phyloP scores from a whole-genome alignment of 495 filamentous ascomycete genomes.

The Podospora didyma region DNA sequence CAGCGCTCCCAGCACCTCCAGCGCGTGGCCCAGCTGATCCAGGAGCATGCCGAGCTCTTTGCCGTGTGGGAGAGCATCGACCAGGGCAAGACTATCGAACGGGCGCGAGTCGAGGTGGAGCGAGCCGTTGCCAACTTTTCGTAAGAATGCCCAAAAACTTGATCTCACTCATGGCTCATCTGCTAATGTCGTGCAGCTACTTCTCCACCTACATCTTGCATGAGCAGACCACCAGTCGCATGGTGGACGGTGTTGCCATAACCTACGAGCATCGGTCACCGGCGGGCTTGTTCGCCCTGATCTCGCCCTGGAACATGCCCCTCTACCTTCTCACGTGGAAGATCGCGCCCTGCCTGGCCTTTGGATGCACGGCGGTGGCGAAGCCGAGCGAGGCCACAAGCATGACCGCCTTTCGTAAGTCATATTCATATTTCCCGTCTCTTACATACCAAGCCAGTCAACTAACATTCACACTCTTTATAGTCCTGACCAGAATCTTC shows the following conservation, averaged over 20 bases:
- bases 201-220: constrained; percentile 29
- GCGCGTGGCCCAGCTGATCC: constrained; percentile 19
- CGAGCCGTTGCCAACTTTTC: constrained; percentile 25
- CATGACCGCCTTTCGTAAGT: constrained; percentile 48
- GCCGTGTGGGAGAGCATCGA: constrained; percentile 32
- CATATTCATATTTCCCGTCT: constrained; percentile 19
- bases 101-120: constrained; percentile 23
- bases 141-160: constrained; percentile 13
- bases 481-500: constrained; percentile 35
- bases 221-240: constrained; percentile 21
- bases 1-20: constrained; percentile 17
- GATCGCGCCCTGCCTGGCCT: constrained; percentile 25
- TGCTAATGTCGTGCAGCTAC: constrained; percentile 9
- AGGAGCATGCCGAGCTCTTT: constrained; percentile 19
- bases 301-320: constrained; percentile 31
- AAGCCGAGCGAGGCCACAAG: constrained; percentile 28
- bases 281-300: constrained; percentile 23
- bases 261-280: constrained; percentile 28
- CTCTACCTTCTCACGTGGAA: constrained; percentile 28
- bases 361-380: constrained; percentile 26
- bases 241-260: constrained; percentile 20
- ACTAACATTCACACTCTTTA: constrained; percentile 7
- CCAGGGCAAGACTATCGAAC: constrained; percentile 25
- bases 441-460: too few species aligned
- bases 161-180: too few species aligned